phyloP scores from a whole-genome alignment of 1,139 yeast genomes.

The Kurtzmaniella quercitrusa region DNA sequence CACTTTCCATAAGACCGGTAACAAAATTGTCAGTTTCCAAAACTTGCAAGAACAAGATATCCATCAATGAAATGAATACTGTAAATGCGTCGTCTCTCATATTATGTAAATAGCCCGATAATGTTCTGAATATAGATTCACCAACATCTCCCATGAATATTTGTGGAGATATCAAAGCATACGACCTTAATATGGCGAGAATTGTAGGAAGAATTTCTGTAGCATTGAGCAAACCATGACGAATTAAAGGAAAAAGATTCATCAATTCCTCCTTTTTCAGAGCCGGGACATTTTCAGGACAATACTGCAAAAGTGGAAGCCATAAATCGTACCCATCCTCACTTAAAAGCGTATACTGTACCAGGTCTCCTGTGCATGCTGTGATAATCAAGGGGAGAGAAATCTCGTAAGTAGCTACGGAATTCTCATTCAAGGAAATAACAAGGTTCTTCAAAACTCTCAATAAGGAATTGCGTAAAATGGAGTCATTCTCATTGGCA shows the following conservation, averaged over 20 bases:
- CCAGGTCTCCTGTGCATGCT: constrained; percentile 58
- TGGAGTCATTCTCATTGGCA: constrained; percentile 53
- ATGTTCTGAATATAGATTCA: constrained; percentile 42
- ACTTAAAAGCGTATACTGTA: constrained; percentile 57
- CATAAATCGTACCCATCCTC: constrained; percentile 92
- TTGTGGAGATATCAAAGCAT: constrained; percentile 55
- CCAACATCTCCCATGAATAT: constrained; percentile 33
- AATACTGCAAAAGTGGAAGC: constrained; percentile 64
- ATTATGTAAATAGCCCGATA: constrained; percentile 53
- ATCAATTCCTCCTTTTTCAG: constrained; percentile 35
- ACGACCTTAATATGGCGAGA: constrained; percentile 68
- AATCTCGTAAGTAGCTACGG: constrained; percentile 56
- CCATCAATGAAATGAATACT: constrained; percentile 55
- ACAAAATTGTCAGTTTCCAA: constrained; percentile 26
- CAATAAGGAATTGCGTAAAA: constrained; percentile 66
- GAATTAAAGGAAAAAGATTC: constrained; percentile 41
- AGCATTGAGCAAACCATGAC: constrained; percentile 52
- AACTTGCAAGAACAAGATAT: constrained; percentile 42
- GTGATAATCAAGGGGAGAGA: constrained; percentile 65
- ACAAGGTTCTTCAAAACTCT: constrained; percentile 66
- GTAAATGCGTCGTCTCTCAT: constrained; percentile 72
- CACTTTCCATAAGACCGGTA: constrained; percentile 40
- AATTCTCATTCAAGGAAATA: constrained; percentile 59
- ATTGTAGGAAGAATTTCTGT: constrained; percentile 76
- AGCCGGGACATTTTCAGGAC: constrained; percentile 27